These are phyloP conservation scores for Hapsidospora chrysogenum DNA, from an alignment of 495 filamentous ascomycete species.

Conservation along the genomic window DNA sequence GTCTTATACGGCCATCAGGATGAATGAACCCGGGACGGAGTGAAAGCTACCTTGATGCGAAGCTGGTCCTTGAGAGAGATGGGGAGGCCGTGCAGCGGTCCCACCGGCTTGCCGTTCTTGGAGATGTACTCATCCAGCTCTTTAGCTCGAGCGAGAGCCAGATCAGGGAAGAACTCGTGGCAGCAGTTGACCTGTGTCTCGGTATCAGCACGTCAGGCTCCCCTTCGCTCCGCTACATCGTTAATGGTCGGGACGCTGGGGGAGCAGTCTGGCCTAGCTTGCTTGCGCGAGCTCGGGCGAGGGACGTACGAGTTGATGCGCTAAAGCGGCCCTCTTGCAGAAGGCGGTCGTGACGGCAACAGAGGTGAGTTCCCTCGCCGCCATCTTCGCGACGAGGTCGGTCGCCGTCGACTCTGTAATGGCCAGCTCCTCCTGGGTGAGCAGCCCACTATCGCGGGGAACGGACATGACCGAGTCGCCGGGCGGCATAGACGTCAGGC, in stretches of 20 bases:
- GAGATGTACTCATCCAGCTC: constrained; percentile 35
- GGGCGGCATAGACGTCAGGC: constrained; percentile 18
- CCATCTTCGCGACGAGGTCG: constrained; percentile 14
- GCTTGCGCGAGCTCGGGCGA: no score
- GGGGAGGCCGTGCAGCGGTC: constrained; percentile 53
- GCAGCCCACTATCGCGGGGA: constrained; percentile 20
- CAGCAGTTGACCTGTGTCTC: constrained; percentile 40
- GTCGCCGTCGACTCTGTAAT: constrained; percentile 13
- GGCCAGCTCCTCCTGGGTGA: constrained; percentile 14
- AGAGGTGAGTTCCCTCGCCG: constrained; percentile 12
- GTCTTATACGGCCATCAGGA: no score
- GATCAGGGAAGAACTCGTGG: constrained; percentile 47
- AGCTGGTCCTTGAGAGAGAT: constrained; percentile 53
- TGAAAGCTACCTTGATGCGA: constrained; percentile 40
- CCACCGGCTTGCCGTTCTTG: constrained; percentile 29
- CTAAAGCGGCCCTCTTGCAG: constrained; percentile 17
- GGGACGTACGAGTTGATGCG: constrained; percentile 14
- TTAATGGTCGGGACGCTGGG: no score
- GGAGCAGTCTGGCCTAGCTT: no score
- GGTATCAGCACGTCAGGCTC: no score
- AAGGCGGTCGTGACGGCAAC: constrained; percentile 16
- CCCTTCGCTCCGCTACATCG: no score
- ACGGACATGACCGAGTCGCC: constrained; percentile 20
- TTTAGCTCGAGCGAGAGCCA: constrained; percentile 39
- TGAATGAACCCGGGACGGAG: no score